These are phyloP conservation scores for Galeopsis tetrahit DNA, from an alignment of 257 asterid species.

Conservation along the genomic window DNA sequence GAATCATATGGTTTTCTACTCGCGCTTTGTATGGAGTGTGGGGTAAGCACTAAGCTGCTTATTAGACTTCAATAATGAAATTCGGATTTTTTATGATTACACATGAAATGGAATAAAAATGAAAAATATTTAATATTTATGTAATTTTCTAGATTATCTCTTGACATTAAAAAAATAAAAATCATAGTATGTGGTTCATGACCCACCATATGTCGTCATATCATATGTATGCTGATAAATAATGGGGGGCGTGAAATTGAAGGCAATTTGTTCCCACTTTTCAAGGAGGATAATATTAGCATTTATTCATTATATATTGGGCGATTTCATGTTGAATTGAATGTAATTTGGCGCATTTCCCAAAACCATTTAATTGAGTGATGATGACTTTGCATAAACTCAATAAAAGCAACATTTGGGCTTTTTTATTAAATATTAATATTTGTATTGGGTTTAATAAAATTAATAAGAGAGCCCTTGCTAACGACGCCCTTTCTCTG, in stretches of 20 bases:
- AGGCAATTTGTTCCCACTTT: conserved; percentile 25
- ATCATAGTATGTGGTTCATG: neutral
- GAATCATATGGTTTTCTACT: no score
- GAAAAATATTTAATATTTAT: no score
- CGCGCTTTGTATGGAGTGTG: no score
- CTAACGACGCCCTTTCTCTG: no score
- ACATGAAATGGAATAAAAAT: neutral
- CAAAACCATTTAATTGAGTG: neutral
- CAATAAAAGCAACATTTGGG: no score
- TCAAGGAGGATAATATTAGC: conserved; percentile 7
- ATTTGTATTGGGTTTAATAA: no score
- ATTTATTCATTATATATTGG: conserved; percentile 4
- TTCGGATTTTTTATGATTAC: no score
- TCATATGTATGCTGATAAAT: neutral
- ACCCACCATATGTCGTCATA: neutral
- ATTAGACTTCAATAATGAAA: no score
- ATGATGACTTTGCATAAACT: neutral
- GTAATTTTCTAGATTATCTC: neutral
- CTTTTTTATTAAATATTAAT: no score
- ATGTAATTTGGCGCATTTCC: neutral
- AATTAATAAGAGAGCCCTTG: no score
- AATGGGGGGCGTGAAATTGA: neutral
- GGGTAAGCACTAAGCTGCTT: no score
- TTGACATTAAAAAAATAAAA: neutral
- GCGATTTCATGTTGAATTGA: neutral